Conservation (phyloP, 495 filamentous ascomycete species). For the Neurospora sp. region DNA sequence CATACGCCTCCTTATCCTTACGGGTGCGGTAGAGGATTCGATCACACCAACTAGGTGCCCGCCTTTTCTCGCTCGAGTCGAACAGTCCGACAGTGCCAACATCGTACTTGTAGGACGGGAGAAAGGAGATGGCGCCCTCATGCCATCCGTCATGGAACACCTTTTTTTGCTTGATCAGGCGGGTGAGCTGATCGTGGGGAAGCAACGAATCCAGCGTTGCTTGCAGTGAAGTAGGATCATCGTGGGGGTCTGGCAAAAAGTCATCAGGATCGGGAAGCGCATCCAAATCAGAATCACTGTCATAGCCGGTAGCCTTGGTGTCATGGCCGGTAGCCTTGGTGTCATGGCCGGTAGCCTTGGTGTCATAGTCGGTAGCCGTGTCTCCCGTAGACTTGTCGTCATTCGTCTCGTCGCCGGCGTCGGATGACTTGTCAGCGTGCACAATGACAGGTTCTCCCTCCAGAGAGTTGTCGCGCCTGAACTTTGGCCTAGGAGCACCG, state of each 20-base stretch:
- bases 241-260: conserved; percentile 39
- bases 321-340: background rate
- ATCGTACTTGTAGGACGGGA: conserved; percentile 96
- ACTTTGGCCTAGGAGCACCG: conserved; percentile 35
- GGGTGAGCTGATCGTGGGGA: conserved; percentile 78
- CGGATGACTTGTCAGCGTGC: conserved; percentile 11
- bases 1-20: conserved; percentile 58
- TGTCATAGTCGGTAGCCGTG: too few relatives aligned
- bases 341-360: background rate
- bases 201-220: conserved; percentile 79
- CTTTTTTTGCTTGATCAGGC: conserved; percentile 61
- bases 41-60: conserved; percentile 95
- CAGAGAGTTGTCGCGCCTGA: conserved; percentile 22
- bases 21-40: conserved; percentile 82
- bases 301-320: conserved; percentile 14
- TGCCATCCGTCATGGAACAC: conserved; percentile 85
- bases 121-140: conserved; percentile 78
- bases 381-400: conserved; percentile 9
- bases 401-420: conserved; percentile 21
- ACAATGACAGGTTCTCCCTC: conserved; percentile 36
- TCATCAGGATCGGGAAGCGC: conserved; percentile 44
- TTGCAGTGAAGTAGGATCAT: conserved; percentile 54
- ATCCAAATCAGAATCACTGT: conserved; percentile 25
- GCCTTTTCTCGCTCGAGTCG: conserved; percentile 87
- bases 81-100: conserved; percentile 87